Base-by-base conservation (phyloP, 148 eudicot genomes). In the Selenicereus undatus region DNA sequence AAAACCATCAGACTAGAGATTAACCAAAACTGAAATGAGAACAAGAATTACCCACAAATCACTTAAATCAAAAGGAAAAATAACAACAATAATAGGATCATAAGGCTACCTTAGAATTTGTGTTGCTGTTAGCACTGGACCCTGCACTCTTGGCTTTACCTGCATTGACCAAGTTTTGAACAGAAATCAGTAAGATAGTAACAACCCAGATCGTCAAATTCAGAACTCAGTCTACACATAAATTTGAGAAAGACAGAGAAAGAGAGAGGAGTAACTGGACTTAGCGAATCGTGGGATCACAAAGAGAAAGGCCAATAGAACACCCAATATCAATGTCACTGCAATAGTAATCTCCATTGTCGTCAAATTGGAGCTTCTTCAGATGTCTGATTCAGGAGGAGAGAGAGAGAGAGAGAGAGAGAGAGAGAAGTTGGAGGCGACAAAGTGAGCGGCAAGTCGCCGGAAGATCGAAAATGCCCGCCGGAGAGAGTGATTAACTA, bases 301-400 rank as follows among this genome's bases (percentile, higher is more conserved):
- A 48, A 48, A 10, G 52, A 48, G 52, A 48, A 56, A 56, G 62
- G 62, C 30, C 48, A 82, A 32, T 11, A 82, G 54, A 78, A 82
- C 26, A 32, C 81, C 84, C 73, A 78, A 21, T 6, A 78, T 22
- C 24, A 78, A 22, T 72, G 84, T 62, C 0, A 54, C 84, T 24
- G 80, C 11, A 22, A 68, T 58, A 20, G 42, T 43, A 29, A 77
- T 78, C 29, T 82, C 84, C 84, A 82, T 82, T 64, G 11, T 27
- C 62, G 6, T 7, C 48, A 45, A 26, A 42, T 64, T 26, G 39
- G 27, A 78, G 80, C 52, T 48, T 48, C 52, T 11, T 48, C 52
- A 48, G 14, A 0, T 48, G 5, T 48, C 52, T 8, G 14, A 48
- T 48, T 48, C 52, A 6, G 14, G 14, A 11, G 10, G 52, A 48